These are phyloP conservation scores for Fusarium sp. DNA, from an alignment of 2,329 filamentous ascomycete genomes.

Conservation along the genomic window DNA sequence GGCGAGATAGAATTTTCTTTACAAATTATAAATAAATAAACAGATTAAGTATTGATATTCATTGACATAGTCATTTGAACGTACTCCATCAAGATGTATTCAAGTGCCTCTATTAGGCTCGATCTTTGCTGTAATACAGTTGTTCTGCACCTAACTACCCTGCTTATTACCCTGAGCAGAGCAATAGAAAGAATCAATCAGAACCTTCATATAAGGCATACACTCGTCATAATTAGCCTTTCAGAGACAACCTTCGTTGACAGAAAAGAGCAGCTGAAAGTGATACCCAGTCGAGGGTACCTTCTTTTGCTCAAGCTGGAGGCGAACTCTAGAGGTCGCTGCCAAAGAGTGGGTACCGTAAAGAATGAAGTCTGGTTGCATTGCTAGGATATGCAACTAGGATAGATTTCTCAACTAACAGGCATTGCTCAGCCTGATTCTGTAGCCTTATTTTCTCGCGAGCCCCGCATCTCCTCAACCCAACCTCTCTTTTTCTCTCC, in stretches of 20 bases:
- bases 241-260: conserved; percentile 34
- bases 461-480: neutral
- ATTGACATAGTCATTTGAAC: too few species aligned
- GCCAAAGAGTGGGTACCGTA: too few species aligned
- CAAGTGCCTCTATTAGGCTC: neutral
- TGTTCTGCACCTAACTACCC: conserved; percentile 36
- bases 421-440: neutral
- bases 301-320: conserved; percentile 15
- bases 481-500: neutral
- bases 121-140: conserved; percentile 11
- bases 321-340: too few species aligned
- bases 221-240: conserved; percentile 32
- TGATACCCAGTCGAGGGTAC: conserved; percentile 11
- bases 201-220: conserved; percentile 40
- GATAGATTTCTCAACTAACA: neutral
- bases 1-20: too few species aligned
- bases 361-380: too few species aligned
- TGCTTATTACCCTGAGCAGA: conserved; percentile 34
- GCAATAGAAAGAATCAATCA: conserved; percentile 43
- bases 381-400: neutral
- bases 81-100: too few species aligned
- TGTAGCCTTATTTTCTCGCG: neutral
- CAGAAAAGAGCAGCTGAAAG: conserved; percentile 12
- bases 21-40: too few species aligned
- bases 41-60: too few species aligned